Evolutionary conservation across 768 basidiomycete species (phyloP).

Genomic region (Leccinum variicolor): DNA sequence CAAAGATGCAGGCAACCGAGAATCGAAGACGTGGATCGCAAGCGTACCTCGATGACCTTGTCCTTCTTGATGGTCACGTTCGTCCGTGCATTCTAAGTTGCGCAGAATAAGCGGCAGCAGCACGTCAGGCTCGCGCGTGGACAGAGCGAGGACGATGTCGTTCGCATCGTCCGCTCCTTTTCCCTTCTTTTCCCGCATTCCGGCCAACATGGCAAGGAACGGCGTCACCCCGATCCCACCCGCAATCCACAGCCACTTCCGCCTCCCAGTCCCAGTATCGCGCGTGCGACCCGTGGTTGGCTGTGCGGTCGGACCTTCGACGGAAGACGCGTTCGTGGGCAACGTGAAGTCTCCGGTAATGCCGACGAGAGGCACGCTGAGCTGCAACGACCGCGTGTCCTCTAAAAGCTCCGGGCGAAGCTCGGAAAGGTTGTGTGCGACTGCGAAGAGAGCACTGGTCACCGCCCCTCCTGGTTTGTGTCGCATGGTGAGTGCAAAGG

Average conservation of each 20-base stretch:
- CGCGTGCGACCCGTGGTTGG: background rate
- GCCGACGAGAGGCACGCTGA: slow-evolving; percentile 47
- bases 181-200: slow-evolving; percentile 1
- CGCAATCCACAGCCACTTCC: slow-evolving; percentile 50
- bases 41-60: slow-evolving; percentile 16
- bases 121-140: slow-evolving; percentile 54
- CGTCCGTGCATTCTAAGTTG: background rate
- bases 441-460: slow-evolving; percentile 50
- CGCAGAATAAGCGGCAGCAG: slow-evolving; percentile 37
- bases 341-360: slow-evolving; percentile 52
- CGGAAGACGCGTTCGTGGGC: slow-evolving; percentile 1
- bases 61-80: background rate
- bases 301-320: background rate
- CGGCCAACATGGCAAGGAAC: slow-evolving; percentile 53
- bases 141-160: slow-evolving; percentile 46
- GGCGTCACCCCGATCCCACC: slow-evolving; percentile 68
- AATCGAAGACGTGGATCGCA: slow-evolving; percentile 39
- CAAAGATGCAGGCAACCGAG: background rate
- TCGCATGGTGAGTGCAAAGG: slow-evolving; percentile 52
- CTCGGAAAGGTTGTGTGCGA: slow-evolving; percentile 41
- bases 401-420: slow-evolving; percentile 39
- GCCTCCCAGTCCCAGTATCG: background rate
- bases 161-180: background rate
- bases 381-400: slow-evolving; percentile 37
- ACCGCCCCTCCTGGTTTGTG: slow-evolving; percentile 52